A percentile compares a stretch with the other conserved stretches of the same genome.
These are phyloP conservation scores for Phyllosticta ampelicida DNA, from an alignment of 2,329 filamentous ascomycete species.

Conservation along the genomic window DNA sequence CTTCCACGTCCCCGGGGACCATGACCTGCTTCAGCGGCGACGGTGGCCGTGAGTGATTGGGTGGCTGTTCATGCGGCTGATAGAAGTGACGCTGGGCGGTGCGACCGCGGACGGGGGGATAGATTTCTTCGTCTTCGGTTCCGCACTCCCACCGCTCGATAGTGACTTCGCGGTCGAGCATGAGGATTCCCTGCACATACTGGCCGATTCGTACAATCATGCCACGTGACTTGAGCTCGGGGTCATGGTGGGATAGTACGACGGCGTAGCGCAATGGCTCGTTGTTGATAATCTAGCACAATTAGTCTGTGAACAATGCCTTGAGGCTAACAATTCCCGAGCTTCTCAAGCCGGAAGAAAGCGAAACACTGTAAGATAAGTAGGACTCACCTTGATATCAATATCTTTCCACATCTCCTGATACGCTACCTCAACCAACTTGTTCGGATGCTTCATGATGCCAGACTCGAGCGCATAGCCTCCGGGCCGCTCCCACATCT, in stretches of 20 bases:
- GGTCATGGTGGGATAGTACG: conserved; percentile 34
- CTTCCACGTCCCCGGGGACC: conserved; percentile 11
- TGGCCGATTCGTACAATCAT: conserved; percentile 44
- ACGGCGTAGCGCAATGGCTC: conserved; percentile 16
- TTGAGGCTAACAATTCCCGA: no score
- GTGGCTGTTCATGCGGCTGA: background rate
- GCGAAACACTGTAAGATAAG: background rate
- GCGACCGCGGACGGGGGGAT: background rate
- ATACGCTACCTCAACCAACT: conserved; percentile 43
- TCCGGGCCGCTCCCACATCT: conserved; percentile 32
- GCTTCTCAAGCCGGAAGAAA: background rate
- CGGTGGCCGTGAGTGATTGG: background rate
- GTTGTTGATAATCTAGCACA: background rate
- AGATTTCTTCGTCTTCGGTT: background rate
- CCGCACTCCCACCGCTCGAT: conserved; percentile 43
- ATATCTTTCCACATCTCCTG: conserved; percentile 56
- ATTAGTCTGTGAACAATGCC: background rate
- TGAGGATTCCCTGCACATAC: conserved; percentile 46
- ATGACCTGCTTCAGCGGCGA: conserved; percentile 2
- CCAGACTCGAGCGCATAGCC: conserved; percentile 44
- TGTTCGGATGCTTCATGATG: conserved; percentile 45
- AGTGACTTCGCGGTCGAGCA: conserved; percentile 32
- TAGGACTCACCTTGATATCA: conserved; percentile 21
- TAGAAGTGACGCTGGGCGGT: background rate
- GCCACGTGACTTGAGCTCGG: conserved; percentile 31